Evolutionary conservation across 2,329 filamentous ascomycete species (phyloP).

Genomic region (Trichoderma citrinoviride): DNA sequence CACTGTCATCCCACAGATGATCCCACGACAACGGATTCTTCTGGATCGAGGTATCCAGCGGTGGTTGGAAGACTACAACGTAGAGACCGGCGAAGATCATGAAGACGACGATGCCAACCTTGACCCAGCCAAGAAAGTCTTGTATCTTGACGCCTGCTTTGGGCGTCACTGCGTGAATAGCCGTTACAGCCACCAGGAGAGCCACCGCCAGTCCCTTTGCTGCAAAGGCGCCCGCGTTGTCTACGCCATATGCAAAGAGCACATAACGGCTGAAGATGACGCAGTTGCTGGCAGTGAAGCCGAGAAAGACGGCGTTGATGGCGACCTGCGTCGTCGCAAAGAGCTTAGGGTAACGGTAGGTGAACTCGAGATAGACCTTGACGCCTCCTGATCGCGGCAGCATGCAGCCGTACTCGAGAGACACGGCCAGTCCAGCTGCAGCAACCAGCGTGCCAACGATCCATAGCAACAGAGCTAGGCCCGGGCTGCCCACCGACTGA

Average conservation of each 20-base stretch:
- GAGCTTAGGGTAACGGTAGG: conserved; percentile 61
- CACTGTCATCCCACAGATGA: conserved; percentile 60
- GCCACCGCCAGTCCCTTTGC: conserved; percentile 57
- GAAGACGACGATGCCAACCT: conserved; percentile 57
- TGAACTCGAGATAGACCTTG: conserved; percentile 71
- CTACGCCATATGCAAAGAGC: conserved; percentile 54
- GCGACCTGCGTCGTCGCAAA: conserved; percentile 63
- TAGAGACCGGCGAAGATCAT: conserved; percentile 62
- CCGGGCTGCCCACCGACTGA: conserved; percentile 63
- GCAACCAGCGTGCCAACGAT: conserved; percentile 59
- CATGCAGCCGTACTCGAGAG: conserved; percentile 69
- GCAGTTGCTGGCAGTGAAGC: conserved; percentile 68
- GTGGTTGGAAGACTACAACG: conserved; percentile 49
- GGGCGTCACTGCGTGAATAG: conserved; percentile 58
- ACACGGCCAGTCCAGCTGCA: conserved; percentile 59
- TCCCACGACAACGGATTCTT: conserved; percentile 44
- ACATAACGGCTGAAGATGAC: conserved; percentile 67
- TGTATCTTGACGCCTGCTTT: conserved; percentile 58
- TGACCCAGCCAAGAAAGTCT: conserved; percentile 61
- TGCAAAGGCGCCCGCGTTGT: conserved; percentile 49
- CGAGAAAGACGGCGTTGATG: conserved; percentile 60
- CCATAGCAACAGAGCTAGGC: conserved; percentile 62
- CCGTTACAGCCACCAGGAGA: conserved; percentile 54
- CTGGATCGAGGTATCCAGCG: conserved; percentile 20
- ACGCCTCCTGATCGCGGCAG: conserved; percentile 65